Percentiles rank a stretch among this genome's conserved stretches.
These are phyloP conservation scores for Populus hybrid DNA, from an alignment of 441 rosid species.

Conservation along the genomic window DNA sequence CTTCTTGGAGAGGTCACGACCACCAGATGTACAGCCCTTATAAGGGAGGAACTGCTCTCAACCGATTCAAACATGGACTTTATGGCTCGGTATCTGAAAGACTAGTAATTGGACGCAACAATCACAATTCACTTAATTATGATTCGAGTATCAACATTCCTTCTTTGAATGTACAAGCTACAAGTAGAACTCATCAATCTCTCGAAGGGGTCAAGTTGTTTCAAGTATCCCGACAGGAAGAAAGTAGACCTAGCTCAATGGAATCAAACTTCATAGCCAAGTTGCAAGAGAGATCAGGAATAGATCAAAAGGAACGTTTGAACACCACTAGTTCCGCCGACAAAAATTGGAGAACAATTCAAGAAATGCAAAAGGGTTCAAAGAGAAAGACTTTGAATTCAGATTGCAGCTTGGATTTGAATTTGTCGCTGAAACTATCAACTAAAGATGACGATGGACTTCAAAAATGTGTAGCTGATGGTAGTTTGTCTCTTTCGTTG, in stretches of 20 bases:
- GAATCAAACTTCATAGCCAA: conserved; percentile 14
- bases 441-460: conserved; percentile 15
- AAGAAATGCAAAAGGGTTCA: conserved; percentile 22
- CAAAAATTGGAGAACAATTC: conserved; percentile 20
- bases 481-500: conserved; percentile 63
- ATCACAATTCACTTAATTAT: conserved; percentile 25
- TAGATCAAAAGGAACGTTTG: conserved; percentile 10
- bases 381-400: conserved; percentile 38
- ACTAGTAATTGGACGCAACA: conserved; percentile 27
- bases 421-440: conserved; percentile 56
- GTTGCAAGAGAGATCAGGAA: conserved; percentile 20
- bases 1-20: conserved; percentile 43
- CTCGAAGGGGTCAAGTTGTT: conserved; percentile 29
- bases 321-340: neutral
- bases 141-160: conserved; percentile 22
- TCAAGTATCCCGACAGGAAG: conserved; percentile 28
- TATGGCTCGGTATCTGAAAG: conserved; percentile 32
- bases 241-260: conserved; percentile 26
- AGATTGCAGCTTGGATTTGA: conserved; percentile 55
- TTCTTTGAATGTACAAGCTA: conserved; percentile 15
- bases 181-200: conserved; percentile 21
- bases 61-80: conserved; percentile 31
- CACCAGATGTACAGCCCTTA: conserved; percentile 27
- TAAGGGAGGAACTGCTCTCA: conserved; percentile 32
- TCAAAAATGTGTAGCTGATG: conserved; percentile 19